Evolutionary conservation across 2,329 filamentous ascomycete species (phyloP), one percentile per base, ranked within the genome.

Genomic region (Didymella segeticola): DNA sequence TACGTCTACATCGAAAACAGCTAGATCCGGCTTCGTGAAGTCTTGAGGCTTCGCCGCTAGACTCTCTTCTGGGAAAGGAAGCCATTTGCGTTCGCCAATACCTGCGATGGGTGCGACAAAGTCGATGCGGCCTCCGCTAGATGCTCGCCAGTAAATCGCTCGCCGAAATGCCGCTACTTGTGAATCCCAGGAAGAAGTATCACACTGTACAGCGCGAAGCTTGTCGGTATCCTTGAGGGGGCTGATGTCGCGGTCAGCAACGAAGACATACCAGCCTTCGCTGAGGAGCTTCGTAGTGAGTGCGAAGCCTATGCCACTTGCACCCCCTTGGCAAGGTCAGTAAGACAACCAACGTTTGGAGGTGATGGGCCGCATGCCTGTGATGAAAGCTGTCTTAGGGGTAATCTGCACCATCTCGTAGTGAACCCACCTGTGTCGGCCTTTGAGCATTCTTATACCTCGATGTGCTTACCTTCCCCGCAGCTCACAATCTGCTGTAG

Each of bases 191-290:
- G 64, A 63, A 2, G 70, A 58, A n/a, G 70, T 67, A 43, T 77
- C 68, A 42, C 71, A 64, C 34, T 68, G 47, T 15, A 69, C 58
- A 22, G 64, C 69, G 23, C 67, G 47, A 1, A 67, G 56, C 15
- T 49, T 56, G 2, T 47, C 34, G 11, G n/a, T 25, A 3, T 42
- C 12, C 50, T 70, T 26, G 8, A 70, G 66, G 8, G 56, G 60
- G 19, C 53, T 9, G n/a, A 69, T 49, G 53, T 76, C 66, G 26
- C 59, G 56, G 52, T 78, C 76, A 25, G 83, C 74, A 2, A 82
- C 80, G 50, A 79, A 80, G 29, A 85, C 79, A 31, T 78, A 75
- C 56, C 83, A 79, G 61, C 64, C 63, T 54, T 63, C 59, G 3
- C 45, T 47, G 11, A 69, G 60, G 26, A 76, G 70, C 51, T 68